Conservation (phyloP, 768 basidiomycete species). For the Tricholoma sp. region DNA sequence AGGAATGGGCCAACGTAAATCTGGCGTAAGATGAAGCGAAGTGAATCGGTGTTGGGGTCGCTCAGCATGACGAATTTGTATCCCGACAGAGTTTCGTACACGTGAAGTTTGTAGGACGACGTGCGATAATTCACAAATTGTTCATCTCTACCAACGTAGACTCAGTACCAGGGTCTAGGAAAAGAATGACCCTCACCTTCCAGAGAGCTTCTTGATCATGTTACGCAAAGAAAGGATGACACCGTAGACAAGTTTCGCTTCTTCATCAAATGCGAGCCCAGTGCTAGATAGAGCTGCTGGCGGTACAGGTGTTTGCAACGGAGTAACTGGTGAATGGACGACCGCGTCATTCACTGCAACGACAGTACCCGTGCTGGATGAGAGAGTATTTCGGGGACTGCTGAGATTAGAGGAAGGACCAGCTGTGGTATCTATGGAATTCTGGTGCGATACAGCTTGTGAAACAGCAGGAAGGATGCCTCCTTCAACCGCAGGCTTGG, state of each 20-base stretch:
- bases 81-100: conserved; percentile 86
- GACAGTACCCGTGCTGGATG: conserved; percentile 60
- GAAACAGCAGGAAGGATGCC: conserved; percentile 79
- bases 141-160: conserved; percentile 61
- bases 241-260: conserved; percentile 95
- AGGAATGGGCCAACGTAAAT: conserved; percentile 93
- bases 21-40: conserved; percentile 79
- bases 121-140: conserved; percentile 89
- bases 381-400: conserved; percentile 64
- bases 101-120: conserved; percentile 87
- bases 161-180: background rate
- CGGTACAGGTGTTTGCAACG: conserved; percentile 29
- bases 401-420: conserved; percentile 35
- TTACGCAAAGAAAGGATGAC: conserved; percentile 87
- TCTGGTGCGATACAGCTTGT: conserved; percentile 47
- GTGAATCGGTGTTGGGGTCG: conserved; percentile 78
- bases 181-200: conserved; percentile 46
- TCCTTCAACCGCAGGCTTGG: conserved; percentile 67
- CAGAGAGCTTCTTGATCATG: conserved; percentile 93
- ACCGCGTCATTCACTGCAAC: conserved; percentile 51
- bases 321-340: conserved; percentile 27
- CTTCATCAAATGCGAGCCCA: conserved; percentile 90
- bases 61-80: conserved; percentile 96
- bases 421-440: conserved; percentile 25
- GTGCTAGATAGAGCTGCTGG: conserved; percentile 36